phyloP scores from a whole-genome alignment of 2,329 filamentous ascomycete genomes.

The Cladosporium halotolerans region DNA sequence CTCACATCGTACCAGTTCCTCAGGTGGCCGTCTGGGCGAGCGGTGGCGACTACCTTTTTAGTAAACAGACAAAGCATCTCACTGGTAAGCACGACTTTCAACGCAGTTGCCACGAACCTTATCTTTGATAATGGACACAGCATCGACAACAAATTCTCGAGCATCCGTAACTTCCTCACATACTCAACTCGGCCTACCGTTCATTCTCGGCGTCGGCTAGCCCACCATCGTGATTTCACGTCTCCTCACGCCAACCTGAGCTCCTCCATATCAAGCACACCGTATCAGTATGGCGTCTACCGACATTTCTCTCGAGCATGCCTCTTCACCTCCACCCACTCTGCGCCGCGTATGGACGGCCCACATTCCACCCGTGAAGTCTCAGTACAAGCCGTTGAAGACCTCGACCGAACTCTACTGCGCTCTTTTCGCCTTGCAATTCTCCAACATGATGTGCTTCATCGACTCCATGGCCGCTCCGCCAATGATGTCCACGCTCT shows the following conservation, averaged over 20 bases:
- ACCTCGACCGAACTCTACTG: neutral
- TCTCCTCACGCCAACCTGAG: neutral
- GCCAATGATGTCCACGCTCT: constrained; percentile 13
- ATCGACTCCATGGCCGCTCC: constrained; percentile 15
- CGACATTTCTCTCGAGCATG: neutral
- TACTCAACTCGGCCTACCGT: too few species aligned
- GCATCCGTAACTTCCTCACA: too few species aligned
- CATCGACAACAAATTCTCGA: too few species aligned
- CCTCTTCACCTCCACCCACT: neutral
- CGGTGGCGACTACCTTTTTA: too few species aligned
- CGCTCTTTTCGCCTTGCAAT: constrained; percentile 6
- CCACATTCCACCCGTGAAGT: constrained; percentile 3
- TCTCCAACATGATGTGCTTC: constrained; percentile 7
- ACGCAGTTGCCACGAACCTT: too few species aligned
- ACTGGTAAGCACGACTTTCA: too few species aligned
- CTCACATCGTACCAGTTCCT: too few species aligned
- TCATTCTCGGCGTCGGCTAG: too few species aligned
- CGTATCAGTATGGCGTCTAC: neutral
- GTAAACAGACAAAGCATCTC: too few species aligned
- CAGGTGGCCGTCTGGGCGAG: too few species aligned
- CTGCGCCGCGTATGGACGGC: constrained; percentile 6
- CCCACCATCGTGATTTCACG: too few species aligned
- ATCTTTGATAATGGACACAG: too few species aligned
- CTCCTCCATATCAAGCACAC: neutral
- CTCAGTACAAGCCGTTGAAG: constrained; percentile 2